Evolutionary conservation across 73 alveolate species (phyloP), one percentile per base, ranked within the genome.

Genomic region (Stentor coeruleus): DNA sequence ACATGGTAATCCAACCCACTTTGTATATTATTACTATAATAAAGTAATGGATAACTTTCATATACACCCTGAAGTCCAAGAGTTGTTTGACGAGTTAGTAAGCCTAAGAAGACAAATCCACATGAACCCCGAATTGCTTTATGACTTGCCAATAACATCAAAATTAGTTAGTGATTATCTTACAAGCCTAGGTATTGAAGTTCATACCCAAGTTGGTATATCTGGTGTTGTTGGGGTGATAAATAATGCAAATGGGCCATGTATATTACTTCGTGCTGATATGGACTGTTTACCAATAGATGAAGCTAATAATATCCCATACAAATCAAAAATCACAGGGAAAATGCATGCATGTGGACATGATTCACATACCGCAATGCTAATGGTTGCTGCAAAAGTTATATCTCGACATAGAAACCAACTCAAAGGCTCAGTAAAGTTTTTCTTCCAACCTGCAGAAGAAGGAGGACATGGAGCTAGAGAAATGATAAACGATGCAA

Each of bases 271-370:
- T n/a, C 59, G 93, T 26, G 87, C 87, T 3, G 87, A 81, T 81
- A 81, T 81, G 87, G 87, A 81, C 59, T 82, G 85, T n/a, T 36
- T 81, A 40, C 81, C 81, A 35, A 74, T 81, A 28, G 58, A 55
- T 0, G 87, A 81, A 37, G 40, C 38, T 20, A 81, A 74, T 20
- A 66, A 74, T 1, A 55, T 36, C 30, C 74, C 42, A 0, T 74
- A 81, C 74, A 31, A 57, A 31, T 39, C 80, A n/a, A 37, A 39
- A 20, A 81, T 77, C n/a, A n/a, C 77, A 35, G 87, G 87, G 0
- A 15, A 15, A 28, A 84, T 59, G 58, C 90, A 84, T 77, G 86
- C 90, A n/a, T 84, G 90, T 77, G 90, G 90, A 3, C 90, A 84
- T 55, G 90, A 84, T 77, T 86, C 85, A 3, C 90, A 84, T 77